Conservation (phyloP, 2,329 filamentous ascomycete genomes). For the Zasmidium cellare region DNA sequence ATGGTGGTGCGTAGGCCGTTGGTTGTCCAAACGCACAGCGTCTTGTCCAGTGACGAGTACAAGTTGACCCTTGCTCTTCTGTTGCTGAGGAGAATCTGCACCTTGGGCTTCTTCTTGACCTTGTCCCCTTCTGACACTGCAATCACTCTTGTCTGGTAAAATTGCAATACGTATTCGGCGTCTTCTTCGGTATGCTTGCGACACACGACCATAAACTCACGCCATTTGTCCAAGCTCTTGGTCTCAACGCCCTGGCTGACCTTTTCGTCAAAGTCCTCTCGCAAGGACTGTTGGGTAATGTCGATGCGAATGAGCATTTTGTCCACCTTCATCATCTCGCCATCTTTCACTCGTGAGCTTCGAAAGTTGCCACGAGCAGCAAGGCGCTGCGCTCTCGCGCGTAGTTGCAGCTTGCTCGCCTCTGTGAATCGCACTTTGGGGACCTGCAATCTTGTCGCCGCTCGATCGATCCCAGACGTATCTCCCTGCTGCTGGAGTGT, state of each 20-base stretch:
- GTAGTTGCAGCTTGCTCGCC: conserved; percentile 31
- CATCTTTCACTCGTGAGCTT: conserved; percentile 48
- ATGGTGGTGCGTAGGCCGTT: conserved; percentile 57
- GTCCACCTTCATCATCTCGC: conserved; percentile 67
- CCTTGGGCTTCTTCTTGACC: conserved; percentile 55
- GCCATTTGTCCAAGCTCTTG: conserved; percentile 62
- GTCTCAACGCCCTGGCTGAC: conserved; percentile 60
- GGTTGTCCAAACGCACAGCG: conserved; percentile 62
- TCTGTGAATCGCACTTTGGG: conserved; percentile 32
- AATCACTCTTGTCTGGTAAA: conserved; percentile 51
- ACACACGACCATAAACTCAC: conserved; percentile 64
- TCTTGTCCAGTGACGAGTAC: conserved; percentile 67
- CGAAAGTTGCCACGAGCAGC: conserved; percentile 29
- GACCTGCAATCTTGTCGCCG: conserved; percentile 12
- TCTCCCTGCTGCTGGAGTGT: conserved; percentile 11
- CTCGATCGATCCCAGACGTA: conserved; percentile 16
- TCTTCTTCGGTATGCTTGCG: conserved; percentile 57
- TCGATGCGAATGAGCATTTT: conserved; percentile 68
- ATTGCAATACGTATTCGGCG: conserved; percentile 39
- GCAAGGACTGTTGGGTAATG: conserved; percentile 47
- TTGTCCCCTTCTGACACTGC: conserved; percentile 51
- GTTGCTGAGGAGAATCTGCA: conserved; percentile 54
- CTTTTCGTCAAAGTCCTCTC: conserved; percentile 65
- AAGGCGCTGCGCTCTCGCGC: conserved; percentile 31
- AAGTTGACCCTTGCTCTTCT: conserved; percentile 60